Evolutionary conservation across 352 stramenopile species (phyloP), one percentile per base, ranked within the genome.

Genomic region (Pilasporangium apinafurcum): DNA sequence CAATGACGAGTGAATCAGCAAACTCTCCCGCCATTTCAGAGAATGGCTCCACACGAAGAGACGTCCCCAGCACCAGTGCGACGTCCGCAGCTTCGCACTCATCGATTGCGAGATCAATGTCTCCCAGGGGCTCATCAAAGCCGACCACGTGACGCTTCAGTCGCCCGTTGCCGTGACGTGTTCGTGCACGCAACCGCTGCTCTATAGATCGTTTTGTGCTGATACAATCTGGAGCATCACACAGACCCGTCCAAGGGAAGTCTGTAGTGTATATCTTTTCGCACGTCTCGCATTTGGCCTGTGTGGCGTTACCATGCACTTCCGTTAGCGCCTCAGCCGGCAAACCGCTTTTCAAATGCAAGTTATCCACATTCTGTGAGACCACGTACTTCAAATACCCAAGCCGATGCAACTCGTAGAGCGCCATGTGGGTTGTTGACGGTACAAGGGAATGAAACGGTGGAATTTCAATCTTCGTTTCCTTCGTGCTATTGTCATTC

Each of bases 281-380:
- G 41, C 80, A 92, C 24, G 77, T 92, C 53, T 92, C 77, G 43
- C 80, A 92, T 32, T 85, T 86, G 25, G 74, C 80, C 17, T 86
- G 75, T 20, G 74, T 92, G 18, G 77, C 77, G 53, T 92, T 92
- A 24, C 80, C 80, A 32, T 92, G 80, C 36, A 92, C 74, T 58
- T 92, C 80, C 0, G 77, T 88, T 5, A 92, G 41, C 5, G 51
- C 65, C 6, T 41, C 45, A 0, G 73, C 52, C 0, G 77, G 73
- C 1, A 92, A 35, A 0, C 80, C 80, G 53, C 80, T 92, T 59
- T 92, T 92, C 7, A 85, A 40, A 48, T 92, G 80, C 43, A 92
- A 53, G 40, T 90, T 90, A 48, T 92, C 80, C 7, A 90, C 76
- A 45, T 92, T 92, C 51, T 92, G 80, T 2, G 77, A 87, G 32